phyloP scores from a whole-genome alignment of 257 asterid species.

The Fraxinus excelsior region DNA sequence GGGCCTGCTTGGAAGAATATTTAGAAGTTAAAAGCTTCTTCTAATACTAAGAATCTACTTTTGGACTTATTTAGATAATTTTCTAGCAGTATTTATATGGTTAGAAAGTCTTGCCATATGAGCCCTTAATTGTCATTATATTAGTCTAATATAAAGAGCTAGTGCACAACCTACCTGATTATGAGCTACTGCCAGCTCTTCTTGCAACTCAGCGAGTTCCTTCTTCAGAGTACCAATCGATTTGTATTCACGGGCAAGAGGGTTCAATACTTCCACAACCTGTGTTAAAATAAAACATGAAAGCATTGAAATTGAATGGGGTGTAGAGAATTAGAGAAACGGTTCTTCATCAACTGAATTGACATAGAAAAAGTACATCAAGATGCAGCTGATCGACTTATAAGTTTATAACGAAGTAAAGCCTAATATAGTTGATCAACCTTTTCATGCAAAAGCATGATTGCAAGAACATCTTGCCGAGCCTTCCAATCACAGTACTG shows the following conservation, averaged over 20 bases:
- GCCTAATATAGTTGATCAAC: conserved; percentile 29
- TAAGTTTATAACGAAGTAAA: neutral
- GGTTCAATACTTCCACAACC: conserved; percentile 93
- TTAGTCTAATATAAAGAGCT: neutral
- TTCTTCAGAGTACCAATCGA: conserved; percentile 84
- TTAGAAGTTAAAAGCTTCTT: no score
- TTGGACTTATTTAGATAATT: no score
- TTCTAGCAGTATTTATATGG: no score
- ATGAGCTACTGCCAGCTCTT: conserved; percentile 73
- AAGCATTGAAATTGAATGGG: neutral
- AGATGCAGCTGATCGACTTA: neutral
- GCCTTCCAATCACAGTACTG: conserved; percentile 99
- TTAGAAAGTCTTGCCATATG: no score
- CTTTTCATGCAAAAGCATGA: conserved; percentile 97
- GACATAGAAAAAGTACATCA: neutral
- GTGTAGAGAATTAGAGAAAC: neutral
- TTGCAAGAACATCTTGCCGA: conserved; percentile 81
- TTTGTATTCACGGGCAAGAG: conserved; percentile 95
- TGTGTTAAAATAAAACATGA: conserved; percentile 5
- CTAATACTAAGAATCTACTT: no score
- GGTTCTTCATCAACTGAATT: neutral
- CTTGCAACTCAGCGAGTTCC: conserved; percentile 89
- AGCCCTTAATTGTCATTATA: neutral
- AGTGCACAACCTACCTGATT: conserved; percentile 51
- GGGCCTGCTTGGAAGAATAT: no score